These are phyloP conservation scores for Talaromyces funiculosus DNA, from an alignment of 2,329 filamentous ascomycete genomes.

Conservation along the genomic window DNA sequence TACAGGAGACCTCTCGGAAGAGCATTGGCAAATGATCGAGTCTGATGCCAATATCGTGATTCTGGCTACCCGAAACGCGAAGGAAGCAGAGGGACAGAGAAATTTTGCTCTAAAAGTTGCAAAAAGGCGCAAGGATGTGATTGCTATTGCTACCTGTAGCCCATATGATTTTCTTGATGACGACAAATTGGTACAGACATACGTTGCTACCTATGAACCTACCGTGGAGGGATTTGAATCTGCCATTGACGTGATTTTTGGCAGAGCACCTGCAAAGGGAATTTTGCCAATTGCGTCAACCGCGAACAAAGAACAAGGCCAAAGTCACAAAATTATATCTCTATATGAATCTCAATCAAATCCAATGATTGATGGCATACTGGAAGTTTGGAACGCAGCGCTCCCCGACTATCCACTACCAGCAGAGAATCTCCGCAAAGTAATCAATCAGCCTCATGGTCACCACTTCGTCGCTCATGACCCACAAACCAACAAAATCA, in stretches of 20 bases:
- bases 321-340: neutral
- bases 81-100: conserved; percentile 33
- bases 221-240: conserved; percentile 39
- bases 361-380: conserved; percentile 21
- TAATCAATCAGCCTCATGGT: conserved; percentile 25
- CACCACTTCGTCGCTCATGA: conserved; percentile 33
- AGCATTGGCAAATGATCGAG: conserved; percentile 27
- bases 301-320: neutral
- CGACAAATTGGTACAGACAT: conserved; percentile 30
- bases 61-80: conserved; percentile 37
- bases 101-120: conserved; percentile 30
- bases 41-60: conserved; percentile 35
- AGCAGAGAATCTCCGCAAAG: conserved; percentile 20
- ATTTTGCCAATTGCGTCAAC: conserved; percentile 30
- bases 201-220: conserved; percentile 42
- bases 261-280: conserved; percentile 25
- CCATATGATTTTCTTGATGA: conserved; percentile 43
- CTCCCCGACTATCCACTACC: conserved; percentile 34
- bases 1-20: conserved; percentile 22
- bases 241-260: conserved; percentile 38
- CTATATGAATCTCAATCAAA: conserved; percentile 9
- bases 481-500: conserved; percentile 17
- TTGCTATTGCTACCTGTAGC: conserved; percentile 39
- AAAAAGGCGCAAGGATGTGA: conserved; percentile 25
- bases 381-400: conserved; percentile 31